Conservation (phyloP, 2,329 filamentous ascomycete species). For the Claviceps fusiformis region DNA sequence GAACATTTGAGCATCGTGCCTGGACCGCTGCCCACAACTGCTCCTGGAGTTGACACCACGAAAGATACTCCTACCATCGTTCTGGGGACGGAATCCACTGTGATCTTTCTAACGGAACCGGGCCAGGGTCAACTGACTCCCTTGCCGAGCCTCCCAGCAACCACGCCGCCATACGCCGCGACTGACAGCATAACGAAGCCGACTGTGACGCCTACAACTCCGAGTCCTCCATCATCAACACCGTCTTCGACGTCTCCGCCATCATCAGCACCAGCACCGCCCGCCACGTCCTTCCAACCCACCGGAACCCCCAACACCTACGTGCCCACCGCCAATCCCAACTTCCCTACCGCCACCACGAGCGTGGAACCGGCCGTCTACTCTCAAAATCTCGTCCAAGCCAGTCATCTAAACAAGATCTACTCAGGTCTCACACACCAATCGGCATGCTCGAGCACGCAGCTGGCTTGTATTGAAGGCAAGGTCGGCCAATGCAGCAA, state of each 20-base stretch:
- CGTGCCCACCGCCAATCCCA: slow-evolving; percentile 29
- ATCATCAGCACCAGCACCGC: slow-evolving; percentile 1
- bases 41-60: background rate
- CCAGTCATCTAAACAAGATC: slow-evolving; percentile 31
- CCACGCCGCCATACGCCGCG: background rate
- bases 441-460: slow-evolving; percentile 31
- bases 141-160: background rate
- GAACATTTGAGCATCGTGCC: background rate
- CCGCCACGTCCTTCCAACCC: slow-evolving; percentile 9
- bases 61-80: background rate
- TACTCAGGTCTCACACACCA: slow-evolving; percentile 30
- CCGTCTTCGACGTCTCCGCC: background rate
- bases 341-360: slow-evolving; percentile 22
- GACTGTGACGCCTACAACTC: background rate
- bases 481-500: slow-evolving; percentile 32
- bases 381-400: slow-evolving; percentile 30
- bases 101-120: background rate
- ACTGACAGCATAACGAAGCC: background rate
- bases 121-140: background rate
- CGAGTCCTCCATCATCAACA: background rate
- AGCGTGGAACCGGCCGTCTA: slow-evolving; percentile 28
- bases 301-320: slow-evolving; percentile 23
- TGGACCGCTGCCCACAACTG: background rate
- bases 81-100: background rate
- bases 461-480: slow-evolving; percentile 40